A percentile compares a stretch with the other conserved stretches of the same genome.
These are phyloP conservation scores for Phoma sp. DNA, from an alignment of 2,329 filamentous ascomycete species.

Conservation along the genomic window DNA sequence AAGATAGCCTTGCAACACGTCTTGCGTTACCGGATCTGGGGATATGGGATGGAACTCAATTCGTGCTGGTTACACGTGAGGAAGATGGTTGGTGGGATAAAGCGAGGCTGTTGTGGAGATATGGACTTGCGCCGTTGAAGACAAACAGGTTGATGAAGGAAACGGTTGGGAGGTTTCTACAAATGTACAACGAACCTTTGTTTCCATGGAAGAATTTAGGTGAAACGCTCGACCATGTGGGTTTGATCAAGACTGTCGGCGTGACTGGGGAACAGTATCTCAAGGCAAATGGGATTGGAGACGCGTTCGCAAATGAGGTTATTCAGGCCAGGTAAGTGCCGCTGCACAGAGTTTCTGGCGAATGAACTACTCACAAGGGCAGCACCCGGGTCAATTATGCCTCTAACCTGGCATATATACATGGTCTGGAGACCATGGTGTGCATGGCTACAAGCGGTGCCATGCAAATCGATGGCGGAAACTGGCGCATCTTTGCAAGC, in stretches of 20 bases:
- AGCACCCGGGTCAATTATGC: conserved; percentile 94
- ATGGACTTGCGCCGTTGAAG: conserved; percentile 77
- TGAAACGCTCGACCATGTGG: conserved; percentile 69
- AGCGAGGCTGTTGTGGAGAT: conserved; percentile 81
- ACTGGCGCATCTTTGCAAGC: conserved; percentile 90
- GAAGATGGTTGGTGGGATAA: conserved; percentile 78
- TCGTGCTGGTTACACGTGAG: conserved; percentile 71
- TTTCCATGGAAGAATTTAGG: conserved; percentile 86
- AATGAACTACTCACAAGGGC: conserved; percentile 1
- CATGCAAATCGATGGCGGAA: conserved; percentile 79
- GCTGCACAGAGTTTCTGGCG: neutral
- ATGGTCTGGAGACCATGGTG: conserved; percentile 89
- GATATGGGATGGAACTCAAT: conserved; percentile 81
- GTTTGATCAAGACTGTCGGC: conserved; percentile 68
- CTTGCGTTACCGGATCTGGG: conserved; percentile 60
- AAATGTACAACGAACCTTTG: conserved; percentile 78
- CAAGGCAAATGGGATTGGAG: conserved; percentile 68
- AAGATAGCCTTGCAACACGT: conserved; percentile 42
- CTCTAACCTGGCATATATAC: conserved; percentile 83
- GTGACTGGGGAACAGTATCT: conserved; percentile 78
- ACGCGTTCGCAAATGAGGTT: conserved; percentile 75
- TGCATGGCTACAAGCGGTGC: conserved; percentile 90
- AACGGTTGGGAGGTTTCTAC: conserved; percentile 74
- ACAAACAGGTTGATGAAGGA: conserved; percentile 74
- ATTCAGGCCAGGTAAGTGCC: conserved; percentile 69